These are phyloP conservation scores for Globisporangium abappressorium DNA, from an alignment of 352 stramenopile genomes.

Conservation along the genomic window DNA sequence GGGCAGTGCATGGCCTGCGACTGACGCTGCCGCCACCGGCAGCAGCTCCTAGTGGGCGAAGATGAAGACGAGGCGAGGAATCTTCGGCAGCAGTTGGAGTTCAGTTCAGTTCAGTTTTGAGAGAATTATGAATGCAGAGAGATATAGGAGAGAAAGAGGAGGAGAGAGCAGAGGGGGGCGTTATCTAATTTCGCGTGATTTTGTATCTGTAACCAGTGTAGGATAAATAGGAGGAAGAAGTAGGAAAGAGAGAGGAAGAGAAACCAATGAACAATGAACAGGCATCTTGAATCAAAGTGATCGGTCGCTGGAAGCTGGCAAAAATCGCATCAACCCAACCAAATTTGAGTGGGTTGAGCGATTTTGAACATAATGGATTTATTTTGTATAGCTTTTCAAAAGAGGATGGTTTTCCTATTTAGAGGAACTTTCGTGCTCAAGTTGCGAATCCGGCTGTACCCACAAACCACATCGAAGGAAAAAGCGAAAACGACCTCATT, in stretches of 20 bases:
- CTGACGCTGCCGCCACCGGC: neutral
- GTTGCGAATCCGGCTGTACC: too few relatives aligned
- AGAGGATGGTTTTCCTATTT: too few relatives aligned
- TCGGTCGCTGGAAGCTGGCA: too few relatives aligned
- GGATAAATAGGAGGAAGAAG: conserved; percentile 2
- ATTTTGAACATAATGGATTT: too few relatives aligned
- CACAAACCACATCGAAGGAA: too few relatives aligned
- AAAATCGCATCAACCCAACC: too few relatives aligned
- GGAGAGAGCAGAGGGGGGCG: neutral
- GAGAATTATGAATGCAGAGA: neutral
- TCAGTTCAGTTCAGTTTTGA: neutral
- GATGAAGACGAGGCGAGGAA: neutral
- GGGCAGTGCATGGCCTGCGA: conserved; percentile 1
- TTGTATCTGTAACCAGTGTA: conserved; percentile 9
- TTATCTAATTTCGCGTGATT: conserved; percentile 6
- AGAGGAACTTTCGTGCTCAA: too few relatives aligned
- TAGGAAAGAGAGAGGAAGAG: neutral
- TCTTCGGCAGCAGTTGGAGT: neutral
- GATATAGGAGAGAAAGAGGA: neutral
- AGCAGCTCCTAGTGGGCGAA: neutral
- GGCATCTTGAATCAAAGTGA: neutral
- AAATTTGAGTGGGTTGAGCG: too few relatives aligned
- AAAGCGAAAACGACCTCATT: too few relatives aligned
- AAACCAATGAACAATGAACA: neutral
- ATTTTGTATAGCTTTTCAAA: too few relatives aligned